Base-by-base conservation (phyloP, 176 grass and related monocot genomes). In the Olyra latifolia region DNA sequence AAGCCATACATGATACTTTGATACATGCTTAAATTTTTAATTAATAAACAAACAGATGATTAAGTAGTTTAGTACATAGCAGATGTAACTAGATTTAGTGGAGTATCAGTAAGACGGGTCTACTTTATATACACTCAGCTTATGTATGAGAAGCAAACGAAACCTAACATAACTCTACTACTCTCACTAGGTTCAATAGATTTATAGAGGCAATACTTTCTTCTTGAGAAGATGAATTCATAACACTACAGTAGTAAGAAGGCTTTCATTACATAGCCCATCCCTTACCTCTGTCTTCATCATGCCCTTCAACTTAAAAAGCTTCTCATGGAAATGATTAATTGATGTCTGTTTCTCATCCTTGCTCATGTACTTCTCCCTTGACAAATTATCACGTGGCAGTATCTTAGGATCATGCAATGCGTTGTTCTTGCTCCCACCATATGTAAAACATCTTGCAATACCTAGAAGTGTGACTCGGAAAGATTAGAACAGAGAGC, bases 321-420 rank as follows among this genome's bases (percentile, higher is more conserved):
- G 92, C 42, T 99, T 99, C 84, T 99, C 92, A 46, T 99, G 84
- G 80, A 99, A 99, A 93, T 99, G 96, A 70, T 98, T 99, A 5
- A 99, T 81, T 15, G 90, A 65, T 20, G 88, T 99, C 78, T 93
- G 92, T 43, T 98, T 95, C 63, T 83, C 92, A 67, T 92, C 88
- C 84, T 99, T 95, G 72, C 66, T 84, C 86, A 91, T 95, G 70
- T 99, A 95, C 38, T 91, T 91, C 62, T 91, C 86, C 87, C 91
- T 95, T 27, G 88, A 93, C 81, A 98, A 81, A 83, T 70, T 91
- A 76, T 93, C 62, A 32, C 72, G 59, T 45, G 88, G 92, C 64
- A 82, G 75, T 87, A 98, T 85, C 15, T 80, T 88, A 89, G 92
- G 96, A 78, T 98, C 96, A 91, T 98, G 81, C 14, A 98, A 69